phyloP scores from a whole-genome alignment of 768 basidiomycete species.

The Cystobasidiopsis lactophilus region DNA sequence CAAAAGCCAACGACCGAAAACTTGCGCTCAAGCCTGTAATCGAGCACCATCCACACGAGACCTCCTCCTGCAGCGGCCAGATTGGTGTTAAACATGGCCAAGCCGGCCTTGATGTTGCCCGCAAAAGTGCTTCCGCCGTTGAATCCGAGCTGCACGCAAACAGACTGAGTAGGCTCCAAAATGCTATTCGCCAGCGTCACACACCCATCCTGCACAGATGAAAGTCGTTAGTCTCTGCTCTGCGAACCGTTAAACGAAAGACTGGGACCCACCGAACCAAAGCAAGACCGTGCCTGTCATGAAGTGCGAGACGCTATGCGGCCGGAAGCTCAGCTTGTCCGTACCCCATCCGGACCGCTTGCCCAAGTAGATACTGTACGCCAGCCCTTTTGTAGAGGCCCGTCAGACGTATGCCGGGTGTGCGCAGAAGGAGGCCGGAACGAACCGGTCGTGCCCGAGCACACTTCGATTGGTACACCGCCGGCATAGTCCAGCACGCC shows the following conservation, averaged over 20 bases:
- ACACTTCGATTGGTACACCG: constrained; percentile 90
- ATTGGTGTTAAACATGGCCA: constrained; percentile 85
- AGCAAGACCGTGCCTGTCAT: constrained; percentile 74
- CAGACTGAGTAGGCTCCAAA: constrained; percentile 48
- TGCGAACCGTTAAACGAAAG: background rate
- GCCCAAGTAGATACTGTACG: constrained; percentile 67
- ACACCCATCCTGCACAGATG: constrained; percentile 40
- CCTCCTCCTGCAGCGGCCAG: constrained; percentile 73
- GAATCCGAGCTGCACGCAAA: constrained; percentile 30
- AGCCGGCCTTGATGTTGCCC: constrained; percentile 65
- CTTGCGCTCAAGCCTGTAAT: constrained; percentile 78
- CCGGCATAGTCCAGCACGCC: constrained; percentile 66
- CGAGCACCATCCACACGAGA: constrained; percentile 71
- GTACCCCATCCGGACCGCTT: constrained; percentile 81
- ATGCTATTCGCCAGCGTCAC: constrained; percentile 83
- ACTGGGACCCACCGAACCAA: constrained; percentile 35
- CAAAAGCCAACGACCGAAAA: constrained; percentile 91
- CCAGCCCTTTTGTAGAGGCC: no score
- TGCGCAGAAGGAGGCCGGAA: no score
- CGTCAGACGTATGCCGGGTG: no score
- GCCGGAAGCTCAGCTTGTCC: constrained; percentile 71
- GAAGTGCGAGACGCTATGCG: constrained; percentile 80
- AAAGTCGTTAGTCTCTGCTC: background rate
- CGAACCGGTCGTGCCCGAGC: constrained; percentile 73
- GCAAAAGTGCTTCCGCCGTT: constrained; percentile 79